A percentile compares a stretch with the other conserved stretches of the same genome.
These are phyloP conservation scores for Tricholomella constricta DNA, from an alignment of 768 basidiomycete species.

Conservation along the genomic window DNA sequence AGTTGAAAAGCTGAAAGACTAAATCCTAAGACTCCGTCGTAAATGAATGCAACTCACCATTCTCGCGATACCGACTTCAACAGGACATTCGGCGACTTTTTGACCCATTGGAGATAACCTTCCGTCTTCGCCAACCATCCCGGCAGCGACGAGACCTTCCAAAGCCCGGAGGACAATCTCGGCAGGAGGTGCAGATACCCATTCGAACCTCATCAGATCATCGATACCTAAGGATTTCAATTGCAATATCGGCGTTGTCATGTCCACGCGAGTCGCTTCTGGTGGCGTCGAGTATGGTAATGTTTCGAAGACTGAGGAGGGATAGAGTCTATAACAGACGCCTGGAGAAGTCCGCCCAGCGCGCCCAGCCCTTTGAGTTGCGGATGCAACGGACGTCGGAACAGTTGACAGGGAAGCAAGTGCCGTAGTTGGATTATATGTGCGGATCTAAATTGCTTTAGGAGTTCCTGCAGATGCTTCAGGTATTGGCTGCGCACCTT, in stretches of 20 bases:
- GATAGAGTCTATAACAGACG: slow-evolving; percentile 90
- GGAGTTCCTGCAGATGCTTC: background rate
- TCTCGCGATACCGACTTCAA: slow-evolving; percentile 91
- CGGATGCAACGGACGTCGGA: slow-evolving; percentile 85
- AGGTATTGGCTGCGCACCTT: slow-evolving; percentile 55
- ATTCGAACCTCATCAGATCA: slow-evolving; percentile 95
- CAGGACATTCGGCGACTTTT: slow-evolving; percentile 90
- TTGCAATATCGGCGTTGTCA: slow-evolving; percentile 90
- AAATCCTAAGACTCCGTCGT: background rate
- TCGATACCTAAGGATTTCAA: slow-evolving; percentile 95
- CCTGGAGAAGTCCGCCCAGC: slow-evolving; percentile 94
- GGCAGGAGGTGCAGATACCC: slow-evolving; percentile 86
- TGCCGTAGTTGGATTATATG: slow-evolving; percentile 83
- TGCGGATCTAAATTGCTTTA: slow-evolving; percentile 63
- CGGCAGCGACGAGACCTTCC: slow-evolving; percentile 77
- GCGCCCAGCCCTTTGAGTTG: slow-evolving; percentile 90
- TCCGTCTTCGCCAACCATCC: slow-evolving; percentile 84
- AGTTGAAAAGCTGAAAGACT: slow-evolving; percentile 71
- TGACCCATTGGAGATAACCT: slow-evolving; percentile 76
- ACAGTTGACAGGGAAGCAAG: slow-evolving; percentile 84
- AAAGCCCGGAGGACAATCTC: slow-evolving; percentile 84
- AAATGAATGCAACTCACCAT: slow-evolving; percentile 60
- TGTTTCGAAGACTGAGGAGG: slow-evolving; percentile 56
- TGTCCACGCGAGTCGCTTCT: slow-evolving; percentile 88
- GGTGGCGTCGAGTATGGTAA: slow-evolving; percentile 77